Conservation (phyloP, 2,329 filamentous ascomycete genomes). For the Ciborinia camelliae region DNA sequence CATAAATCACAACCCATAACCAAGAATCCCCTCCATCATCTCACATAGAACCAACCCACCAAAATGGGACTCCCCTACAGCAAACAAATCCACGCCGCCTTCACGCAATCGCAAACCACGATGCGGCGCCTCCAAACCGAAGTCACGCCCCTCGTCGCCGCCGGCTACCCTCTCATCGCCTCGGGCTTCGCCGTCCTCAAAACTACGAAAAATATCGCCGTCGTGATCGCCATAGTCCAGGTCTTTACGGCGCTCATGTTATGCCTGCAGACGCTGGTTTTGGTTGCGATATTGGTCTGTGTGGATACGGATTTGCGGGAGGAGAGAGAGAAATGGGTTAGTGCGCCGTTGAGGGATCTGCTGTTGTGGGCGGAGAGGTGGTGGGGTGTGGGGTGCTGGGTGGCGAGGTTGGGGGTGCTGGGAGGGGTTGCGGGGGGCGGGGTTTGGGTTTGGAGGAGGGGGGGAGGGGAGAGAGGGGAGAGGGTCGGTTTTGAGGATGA, state of each 20-base stretch:
- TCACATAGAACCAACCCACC: background rate
- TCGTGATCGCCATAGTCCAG: background rate
- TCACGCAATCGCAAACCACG: background rate
- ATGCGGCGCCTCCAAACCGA: background rate
- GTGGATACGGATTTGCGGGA: background rate
- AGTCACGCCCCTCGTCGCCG: background rate
- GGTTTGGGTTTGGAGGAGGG: background rate
- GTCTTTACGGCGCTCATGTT: background rate
- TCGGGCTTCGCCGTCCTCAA: background rate
- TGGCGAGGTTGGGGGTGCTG: background rate
- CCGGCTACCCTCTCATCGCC: background rate
- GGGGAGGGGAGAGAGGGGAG: no score
- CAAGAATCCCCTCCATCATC: accelerated
- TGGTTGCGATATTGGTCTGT: background rate
- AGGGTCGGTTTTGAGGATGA: no score
- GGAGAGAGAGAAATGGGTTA: background rate
- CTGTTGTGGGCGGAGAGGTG: background rate
- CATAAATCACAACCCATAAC: no score
- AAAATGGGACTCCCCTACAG: background rate
- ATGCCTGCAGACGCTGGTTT: no score
- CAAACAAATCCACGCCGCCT: background rate
- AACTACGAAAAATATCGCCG: background rate
- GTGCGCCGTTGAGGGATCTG: background rate
- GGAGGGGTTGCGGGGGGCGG: background rate
- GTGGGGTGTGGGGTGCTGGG: background rate